A percentile compares a stretch with the other conserved stretches of the same genome.
Evolutionary conservation across 1,284 basidiomycete species (phyloP).

Genomic region (Ustilago trichophora): DNA sequence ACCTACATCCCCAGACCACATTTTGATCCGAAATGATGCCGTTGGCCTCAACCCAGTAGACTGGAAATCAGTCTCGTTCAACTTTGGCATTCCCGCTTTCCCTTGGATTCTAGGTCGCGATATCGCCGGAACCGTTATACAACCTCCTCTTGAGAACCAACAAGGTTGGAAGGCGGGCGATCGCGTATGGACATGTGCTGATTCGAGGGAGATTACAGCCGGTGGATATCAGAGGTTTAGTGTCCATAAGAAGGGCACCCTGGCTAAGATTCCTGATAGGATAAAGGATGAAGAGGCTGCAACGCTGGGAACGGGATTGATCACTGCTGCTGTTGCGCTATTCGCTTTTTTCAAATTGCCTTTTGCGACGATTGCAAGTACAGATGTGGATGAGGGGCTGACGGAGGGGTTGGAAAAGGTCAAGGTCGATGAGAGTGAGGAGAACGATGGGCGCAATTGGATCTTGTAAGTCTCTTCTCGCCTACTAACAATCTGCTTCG

Average conservation of each 20-base stretch:
- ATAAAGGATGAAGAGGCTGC: slow-evolving; percentile 49
- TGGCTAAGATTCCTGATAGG: slow-evolving; percentile 32
- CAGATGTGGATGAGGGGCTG: too few relatives aligned
- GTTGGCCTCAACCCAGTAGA: slow-evolving; percentile 60
- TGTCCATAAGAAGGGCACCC: slow-evolving; percentile 38
- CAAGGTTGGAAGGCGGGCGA: slow-evolving; percentile 68
- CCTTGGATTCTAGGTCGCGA: slow-evolving; percentile 69
- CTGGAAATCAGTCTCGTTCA: slow-evolving; percentile 54
- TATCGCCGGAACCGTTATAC: slow-evolving; percentile 69
- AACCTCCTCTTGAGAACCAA: slow-evolving; percentile 68
- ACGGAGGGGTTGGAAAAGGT: background rate
- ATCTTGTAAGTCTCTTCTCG: slow-evolving; percentile 33
- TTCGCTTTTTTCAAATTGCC: slow-evolving; percentile 53
- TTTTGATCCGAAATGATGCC: slow-evolving; percentile 42
- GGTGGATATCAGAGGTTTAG: slow-evolving; percentile 54
- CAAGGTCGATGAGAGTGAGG: background rate
- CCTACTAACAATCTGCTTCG: background rate
- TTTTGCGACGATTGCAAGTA: background rate
- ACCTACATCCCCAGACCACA: slow-evolving; percentile 17
- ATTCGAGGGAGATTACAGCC: slow-evolving; percentile 47
- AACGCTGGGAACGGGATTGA: slow-evolving; percentile 59
- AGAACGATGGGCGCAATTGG: slow-evolving; percentile 24
- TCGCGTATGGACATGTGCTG: slow-evolving; percentile 63
- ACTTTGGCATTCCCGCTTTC: slow-evolving; percentile 55
- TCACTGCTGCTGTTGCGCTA: slow-evolving; percentile 61